Base-by-base conservation (phyloP, 768 basidiomycete species). In the Royoungia palumana region DNA sequence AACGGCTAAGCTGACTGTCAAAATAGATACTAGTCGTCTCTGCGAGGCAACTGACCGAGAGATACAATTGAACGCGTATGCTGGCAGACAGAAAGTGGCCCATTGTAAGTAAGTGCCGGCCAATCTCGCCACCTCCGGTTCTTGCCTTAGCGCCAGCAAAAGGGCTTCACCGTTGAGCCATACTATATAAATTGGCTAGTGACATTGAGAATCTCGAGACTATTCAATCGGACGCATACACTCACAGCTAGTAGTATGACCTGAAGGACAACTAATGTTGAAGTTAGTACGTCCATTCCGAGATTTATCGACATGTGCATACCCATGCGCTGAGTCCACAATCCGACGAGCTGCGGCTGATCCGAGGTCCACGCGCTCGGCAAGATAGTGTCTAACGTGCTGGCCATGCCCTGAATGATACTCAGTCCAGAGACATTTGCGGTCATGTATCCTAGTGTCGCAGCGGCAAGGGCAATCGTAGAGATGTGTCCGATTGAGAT, bases 311-410 rank as follows among this genome's bases (percentile, higher is more conserved):
- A n/a, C 20, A 4, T 35, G 24, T 16, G 48, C 51, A 41, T 54
- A 87, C 87, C 74, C 89, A 93, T 94, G 51, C 94, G 75, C 64
- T 94, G 91, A 12, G 87, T 72, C 93, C 93, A 95, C 2, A 95
- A 75, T 5, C 94, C 94, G 13, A 97, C 92, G 0, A 91, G 74
- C 5, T 85, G 73, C 0, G 94, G 95, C 20, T 89, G 82, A 4
- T 79, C 63, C 3, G 91, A 93, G 0, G 96, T 94, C 93, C 89
- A 99, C 10, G 95, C 94, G 36, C 89, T 81, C 0, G 96, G 95
- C 2, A 97, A 79, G 62, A 99, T 78, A 0, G 95, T 94, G 63
- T 99, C 96, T 28, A 99, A 80, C 0, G 91, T 85, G 50, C 86
- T 87, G 17, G 82, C 73, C 57, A 95, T 83, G 7, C 93, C 92